These are phyloP conservation scores for Candida anutae DNA, from an alignment of 1,139 yeast genomes.

Conservation along the genomic window DNA sequence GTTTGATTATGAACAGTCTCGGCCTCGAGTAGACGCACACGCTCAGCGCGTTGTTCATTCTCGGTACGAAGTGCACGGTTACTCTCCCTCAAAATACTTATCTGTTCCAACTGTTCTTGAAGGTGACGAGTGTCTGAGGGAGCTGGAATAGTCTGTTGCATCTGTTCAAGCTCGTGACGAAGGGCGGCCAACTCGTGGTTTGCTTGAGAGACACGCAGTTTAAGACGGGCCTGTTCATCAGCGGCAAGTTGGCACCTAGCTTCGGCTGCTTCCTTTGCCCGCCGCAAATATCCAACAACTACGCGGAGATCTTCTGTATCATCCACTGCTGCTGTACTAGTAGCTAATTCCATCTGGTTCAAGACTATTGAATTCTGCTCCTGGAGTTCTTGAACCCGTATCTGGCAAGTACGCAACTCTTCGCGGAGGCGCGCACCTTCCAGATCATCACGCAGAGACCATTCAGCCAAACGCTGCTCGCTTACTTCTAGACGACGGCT, in stretches of 20 bases:
- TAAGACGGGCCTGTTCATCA: conserved; percentile 43
- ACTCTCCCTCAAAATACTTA: conserved; percentile 68
- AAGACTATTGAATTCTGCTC: conserved; percentile 62
- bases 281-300: conserved; percentile 56
- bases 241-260: conserved; percentile 44
- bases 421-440: conserved; percentile 41
- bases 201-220: conserved; percentile 32
- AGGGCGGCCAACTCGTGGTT: conserved; percentile 38
- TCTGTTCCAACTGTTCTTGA: conserved; percentile 55
- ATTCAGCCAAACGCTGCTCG: conserved; percentile 13
- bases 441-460: conserved; percentile 16
- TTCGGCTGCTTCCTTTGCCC: conserved; percentile 70
- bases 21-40: conserved; percentile 16
- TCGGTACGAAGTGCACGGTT: conserved; percentile 62
- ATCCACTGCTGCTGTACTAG: conserved; percentile 4
- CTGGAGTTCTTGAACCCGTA: conserved; percentile 48
- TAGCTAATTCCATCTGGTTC: conserved; percentile 57
- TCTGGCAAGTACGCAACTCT: conserved; percentile 40
- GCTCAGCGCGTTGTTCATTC: conserved; percentile 16
- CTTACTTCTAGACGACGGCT: too few relatives aligned
- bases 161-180: conserved; percentile 31
- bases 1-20: conserved; percentile 11
- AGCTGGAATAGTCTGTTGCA: too few relatives aligned
- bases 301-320: conserved; percentile 31
- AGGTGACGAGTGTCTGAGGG: conserved; percentile 19